phyloP scores from a whole-genome alignment of 805 yeast species.

The Suhomyces sp. region DNA sequence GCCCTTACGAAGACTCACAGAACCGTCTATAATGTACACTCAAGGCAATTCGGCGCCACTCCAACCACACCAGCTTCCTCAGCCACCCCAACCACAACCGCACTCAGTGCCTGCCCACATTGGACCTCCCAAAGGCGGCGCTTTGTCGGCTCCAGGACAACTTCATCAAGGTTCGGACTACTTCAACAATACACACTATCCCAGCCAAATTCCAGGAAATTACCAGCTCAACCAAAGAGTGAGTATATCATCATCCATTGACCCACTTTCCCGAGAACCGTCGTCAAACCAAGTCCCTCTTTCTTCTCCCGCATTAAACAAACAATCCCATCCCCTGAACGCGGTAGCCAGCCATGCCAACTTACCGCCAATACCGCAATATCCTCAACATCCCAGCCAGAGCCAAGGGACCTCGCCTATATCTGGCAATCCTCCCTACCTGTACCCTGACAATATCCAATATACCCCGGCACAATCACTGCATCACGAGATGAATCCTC shows the following conservation, averaged over 20 bases:
- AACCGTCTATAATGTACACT: conserved; percentile 9
- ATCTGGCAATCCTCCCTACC: background rate
- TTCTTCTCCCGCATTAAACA: background rate
- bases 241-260: conserved; percentile 4
- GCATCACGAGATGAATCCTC: conserved; percentile 3
- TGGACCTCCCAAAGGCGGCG: background rate
- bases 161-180: conserved; percentile 2
- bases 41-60: background rate
- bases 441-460: background rate
- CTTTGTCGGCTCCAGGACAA: conserved; percentile 4
- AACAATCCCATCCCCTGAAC: background rate
- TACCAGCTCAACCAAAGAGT: conserved; percentile 10
- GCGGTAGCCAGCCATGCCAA: conserved; percentile 1
- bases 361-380: conserved; percentile 3
- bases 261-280: conserved; percentile 3
- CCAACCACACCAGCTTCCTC: background rate
- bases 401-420: conserved; percentile 4
- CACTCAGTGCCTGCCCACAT: conserved; percentile 1
- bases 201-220: background rate
- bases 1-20: conserved; percentile 15
- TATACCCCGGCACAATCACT: background rate
- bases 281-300: background rate
- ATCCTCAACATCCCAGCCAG: background rate
- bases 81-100: background rate
- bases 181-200: conserved; percentile 4